Evolutionary conservation across 352 stramenopile genomes (phyloP).

Genomic region (Phytophthora melonis): DNA sequence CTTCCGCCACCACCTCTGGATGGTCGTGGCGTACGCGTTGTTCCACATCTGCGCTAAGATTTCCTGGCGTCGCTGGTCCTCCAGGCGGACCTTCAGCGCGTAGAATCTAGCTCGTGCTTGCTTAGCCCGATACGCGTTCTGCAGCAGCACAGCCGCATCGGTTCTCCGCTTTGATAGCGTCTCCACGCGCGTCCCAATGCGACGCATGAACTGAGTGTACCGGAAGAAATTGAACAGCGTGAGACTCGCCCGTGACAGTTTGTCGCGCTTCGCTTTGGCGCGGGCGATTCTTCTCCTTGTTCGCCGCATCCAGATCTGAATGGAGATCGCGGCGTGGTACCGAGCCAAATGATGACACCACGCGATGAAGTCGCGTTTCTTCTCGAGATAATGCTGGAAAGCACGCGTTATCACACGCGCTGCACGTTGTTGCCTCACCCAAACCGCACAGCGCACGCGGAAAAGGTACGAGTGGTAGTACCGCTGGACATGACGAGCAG

Average conservation of each 20-base stretch:
- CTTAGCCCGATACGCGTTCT: constrained; percentile 73
- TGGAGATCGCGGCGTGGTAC: constrained; percentile 63
- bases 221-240: constrained; percentile 65
- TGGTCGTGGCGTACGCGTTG: constrained; percentile 74
- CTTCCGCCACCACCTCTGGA: constrained; percentile 68
- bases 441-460: constrained; percentile 40
- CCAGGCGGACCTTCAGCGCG: constrained; percentile 65
- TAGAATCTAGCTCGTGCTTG: constrained; percentile 63
- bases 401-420: constrained; percentile 48
- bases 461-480: constrained; percentile 51
- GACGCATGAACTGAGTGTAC: constrained; percentile 42
- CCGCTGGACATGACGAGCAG: constrained; percentile 46
- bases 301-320: constrained; percentile 64
- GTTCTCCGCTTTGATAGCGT: constrained; percentile 35
- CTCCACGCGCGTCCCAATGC: constrained; percentile 52
- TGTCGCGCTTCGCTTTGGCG: constrained; percentile 16
- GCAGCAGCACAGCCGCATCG: constrained; percentile 51
- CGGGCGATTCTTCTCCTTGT: constrained; percentile 37
- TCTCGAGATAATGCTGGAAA: constrained; percentile 49
- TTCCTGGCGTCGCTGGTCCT: constrained; percentile 59
- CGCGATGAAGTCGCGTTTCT: constrained; percentile 42
- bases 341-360: constrained; percentile 55
- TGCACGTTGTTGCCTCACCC: constrained; percentile 42
- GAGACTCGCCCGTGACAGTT: constrained; percentile 23
- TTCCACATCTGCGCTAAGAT: constrained; percentile 73